phyloP scores from a whole-genome alignment of 148 eudicot genomes.

The Vaccinium myrtillus region DNA sequence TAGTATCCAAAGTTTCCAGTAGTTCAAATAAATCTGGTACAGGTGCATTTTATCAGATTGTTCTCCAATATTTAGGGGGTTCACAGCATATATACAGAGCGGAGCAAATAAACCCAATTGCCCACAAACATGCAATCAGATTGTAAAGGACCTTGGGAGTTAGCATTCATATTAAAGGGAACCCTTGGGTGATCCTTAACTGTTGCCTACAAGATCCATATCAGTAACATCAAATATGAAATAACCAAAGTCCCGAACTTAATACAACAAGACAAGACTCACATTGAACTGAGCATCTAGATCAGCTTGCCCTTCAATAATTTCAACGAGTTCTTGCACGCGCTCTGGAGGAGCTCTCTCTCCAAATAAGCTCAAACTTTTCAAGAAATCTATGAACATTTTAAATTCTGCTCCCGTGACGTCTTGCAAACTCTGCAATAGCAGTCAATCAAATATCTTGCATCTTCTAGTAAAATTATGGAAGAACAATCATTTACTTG shows the following conservation, averaged over 20 bases:
- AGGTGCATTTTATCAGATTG: background rate
- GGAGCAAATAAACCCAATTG: background rate
- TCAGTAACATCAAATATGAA: background rate
- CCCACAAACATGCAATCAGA: background rate
- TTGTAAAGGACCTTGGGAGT: background rate
- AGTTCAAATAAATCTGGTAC: background rate
- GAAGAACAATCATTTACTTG: background rate
- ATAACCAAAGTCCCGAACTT: background rate
- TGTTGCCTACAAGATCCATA: background rate
- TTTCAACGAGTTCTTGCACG: slow-evolving; percentile 79
- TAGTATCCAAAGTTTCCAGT: background rate
- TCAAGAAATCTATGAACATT: slow-evolving; percentile 93
- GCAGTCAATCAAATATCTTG: slow-evolving; percentile 6
- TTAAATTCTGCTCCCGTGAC: slow-evolving; percentile 93
- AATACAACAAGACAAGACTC: slow-evolving; percentile 26
- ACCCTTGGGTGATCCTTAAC: background rate
- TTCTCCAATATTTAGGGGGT: background rate
- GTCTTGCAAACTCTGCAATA: slow-evolving; percentile 88
- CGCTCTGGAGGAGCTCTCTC: slow-evolving; percentile 85
- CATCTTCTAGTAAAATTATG: slow-evolving; percentile 7
- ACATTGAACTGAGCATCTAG: slow-evolving; percentile 83
- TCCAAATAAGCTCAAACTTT: slow-evolving; percentile 80
- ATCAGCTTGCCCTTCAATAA: slow-evolving; percentile 95
- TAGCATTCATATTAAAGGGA: background rate
- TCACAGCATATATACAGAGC: background rate